Evolutionary conservation across 2,329 filamentous ascomycete genomes (phyloP).

Genomic region (Penicillium brevicompactum): DNA sequence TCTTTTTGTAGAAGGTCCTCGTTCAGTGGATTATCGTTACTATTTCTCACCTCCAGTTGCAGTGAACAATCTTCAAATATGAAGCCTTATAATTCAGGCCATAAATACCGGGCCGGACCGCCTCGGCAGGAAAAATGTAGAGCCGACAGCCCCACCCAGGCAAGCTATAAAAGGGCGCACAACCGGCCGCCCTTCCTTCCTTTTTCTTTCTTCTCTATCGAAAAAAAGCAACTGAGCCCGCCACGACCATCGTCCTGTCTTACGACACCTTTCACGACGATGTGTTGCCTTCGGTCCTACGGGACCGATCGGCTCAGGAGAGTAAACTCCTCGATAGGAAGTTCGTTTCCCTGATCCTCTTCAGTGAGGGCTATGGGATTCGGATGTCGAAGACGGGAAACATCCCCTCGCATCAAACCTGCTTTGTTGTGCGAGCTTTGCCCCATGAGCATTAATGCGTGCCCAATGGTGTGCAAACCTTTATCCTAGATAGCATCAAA

Average conservation of each 20-base stretch:
- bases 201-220: constrained; percentile 51
- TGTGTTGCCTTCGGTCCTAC: constrained; percentile 66
- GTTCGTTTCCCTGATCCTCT: constrained; percentile 70
- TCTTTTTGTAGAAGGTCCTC: too few relatives aligned
- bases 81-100: background rate
- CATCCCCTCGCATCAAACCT: constrained; percentile 26
- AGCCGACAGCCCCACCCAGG: constrained; percentile 27
- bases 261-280: constrained; percentile 54
- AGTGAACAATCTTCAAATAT: background rate
- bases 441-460: background rate
- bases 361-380: constrained; percentile 69
- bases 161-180: constrained; percentile 29
- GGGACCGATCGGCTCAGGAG: constrained; percentile 65
- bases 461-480: background rate
- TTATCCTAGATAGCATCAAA: too few relatives aligned
- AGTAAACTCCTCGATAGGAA: constrained; percentile 68
- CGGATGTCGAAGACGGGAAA: constrained; percentile 73
- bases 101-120: background rate
- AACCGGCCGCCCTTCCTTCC: constrained; percentile 25
- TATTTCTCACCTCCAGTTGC: background rate
- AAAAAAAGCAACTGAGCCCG: constrained; percentile 66
- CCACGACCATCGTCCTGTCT: constrained; percentile 67
- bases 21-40: background rate
- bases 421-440: background rate
- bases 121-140: constrained; percentile 18